phyloP scores from a whole-genome alignment of 495 filamentous ascomycete species.

The Lasiosphaeris hirsuta region DNA sequence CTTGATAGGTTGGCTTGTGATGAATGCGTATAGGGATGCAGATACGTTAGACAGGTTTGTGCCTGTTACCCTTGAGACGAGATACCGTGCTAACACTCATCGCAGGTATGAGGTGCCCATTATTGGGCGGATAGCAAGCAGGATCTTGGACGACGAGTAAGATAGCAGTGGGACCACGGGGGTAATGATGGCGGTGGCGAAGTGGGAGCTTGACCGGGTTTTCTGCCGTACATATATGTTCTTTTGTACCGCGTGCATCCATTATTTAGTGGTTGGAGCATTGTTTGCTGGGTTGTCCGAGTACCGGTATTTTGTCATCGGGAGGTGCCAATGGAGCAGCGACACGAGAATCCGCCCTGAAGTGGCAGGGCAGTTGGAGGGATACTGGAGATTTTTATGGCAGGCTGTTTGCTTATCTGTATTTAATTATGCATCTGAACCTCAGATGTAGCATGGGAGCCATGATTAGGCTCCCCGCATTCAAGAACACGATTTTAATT shows the following conservation, averaged over 20 bases:
- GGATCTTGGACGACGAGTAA: constrained; percentile 89
- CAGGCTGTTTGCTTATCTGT: no score
- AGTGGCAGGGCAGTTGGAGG: no score
- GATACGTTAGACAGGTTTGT: constrained; percentile 79
- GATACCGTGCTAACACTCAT: constrained; percentile 4
- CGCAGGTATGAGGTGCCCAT: constrained; percentile 77
- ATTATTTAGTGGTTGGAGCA: neutral
- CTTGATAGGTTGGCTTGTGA: constrained; percentile 72
- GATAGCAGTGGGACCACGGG: no score
- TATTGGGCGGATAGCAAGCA: constrained; percentile 79
- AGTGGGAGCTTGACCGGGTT: neutral
- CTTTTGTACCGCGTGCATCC: neutral
- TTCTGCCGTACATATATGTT: constrained; percentile 3
- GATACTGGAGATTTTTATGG: no score
- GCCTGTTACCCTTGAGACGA: neutral
- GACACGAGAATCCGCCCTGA: no score
- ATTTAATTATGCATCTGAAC: no score
- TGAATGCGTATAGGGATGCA: constrained; percentile 82
- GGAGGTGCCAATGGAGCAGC: no score
- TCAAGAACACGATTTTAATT: no score
- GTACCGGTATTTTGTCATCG: no score
- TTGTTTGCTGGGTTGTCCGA: neutral
- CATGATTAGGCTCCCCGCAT: no score
- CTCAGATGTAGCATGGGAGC: no score
- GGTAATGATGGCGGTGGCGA: neutral